Evolutionary conservation across 441 rosid species (phyloP).

Genomic region (Omphalea diandra): DNA sequence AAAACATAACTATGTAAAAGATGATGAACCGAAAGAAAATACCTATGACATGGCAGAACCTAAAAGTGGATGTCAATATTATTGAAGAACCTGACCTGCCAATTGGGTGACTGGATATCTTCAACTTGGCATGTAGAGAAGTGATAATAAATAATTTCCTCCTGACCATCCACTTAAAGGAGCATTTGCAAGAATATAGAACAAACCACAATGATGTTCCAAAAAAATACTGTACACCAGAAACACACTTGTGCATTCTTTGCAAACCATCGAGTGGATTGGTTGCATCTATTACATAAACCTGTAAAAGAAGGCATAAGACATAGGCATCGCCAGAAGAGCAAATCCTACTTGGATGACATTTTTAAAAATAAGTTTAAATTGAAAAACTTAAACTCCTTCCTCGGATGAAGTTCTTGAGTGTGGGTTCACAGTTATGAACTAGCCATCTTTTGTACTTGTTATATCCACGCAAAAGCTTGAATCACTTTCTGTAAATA

Average conservation of each 20-base stretch:
- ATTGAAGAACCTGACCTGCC: slow-evolving; percentile 50
- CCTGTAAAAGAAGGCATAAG: slow-evolving; percentile 45
- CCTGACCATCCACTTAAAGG: slow-evolving; percentile 42
- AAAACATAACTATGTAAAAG: slow-evolving; percentile 15
- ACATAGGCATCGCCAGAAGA: slow-evolving; percentile 27
- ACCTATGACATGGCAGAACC: background rate
- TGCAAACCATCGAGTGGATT: slow-evolving; percentile 50
- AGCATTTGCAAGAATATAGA: slow-evolving; percentile 78
- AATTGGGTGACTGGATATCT: slow-evolving; percentile 42
- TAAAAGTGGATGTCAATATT: slow-evolving; percentile 1
- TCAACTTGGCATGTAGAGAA: slow-evolving; percentile 56
- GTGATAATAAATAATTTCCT: slow-evolving; percentile 62
- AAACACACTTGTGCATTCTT: slow-evolving; percentile 55
- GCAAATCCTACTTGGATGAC: background rate
- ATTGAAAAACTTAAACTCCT: slow-evolving; percentile 46
- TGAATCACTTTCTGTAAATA: slow-evolving; percentile 64
- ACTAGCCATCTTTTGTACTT: slow-evolving; percentile 91
- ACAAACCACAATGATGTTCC: slow-evolving; percentile 75
- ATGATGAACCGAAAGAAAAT: slow-evolving; percentile 9
- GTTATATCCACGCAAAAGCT: slow-evolving; percentile 88
- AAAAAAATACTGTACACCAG: slow-evolving; percentile 70
- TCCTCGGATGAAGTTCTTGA: slow-evolving; percentile 97
- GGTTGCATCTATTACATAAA: slow-evolving; percentile 61
- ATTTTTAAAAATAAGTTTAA: slow-evolving; percentile 17
- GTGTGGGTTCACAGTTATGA: slow-evolving; percentile 88